Evolutionary conservation across 495 filamentous ascomycete species (phyloP).

Genomic region (Eremomyces bilateralis): DNA sequence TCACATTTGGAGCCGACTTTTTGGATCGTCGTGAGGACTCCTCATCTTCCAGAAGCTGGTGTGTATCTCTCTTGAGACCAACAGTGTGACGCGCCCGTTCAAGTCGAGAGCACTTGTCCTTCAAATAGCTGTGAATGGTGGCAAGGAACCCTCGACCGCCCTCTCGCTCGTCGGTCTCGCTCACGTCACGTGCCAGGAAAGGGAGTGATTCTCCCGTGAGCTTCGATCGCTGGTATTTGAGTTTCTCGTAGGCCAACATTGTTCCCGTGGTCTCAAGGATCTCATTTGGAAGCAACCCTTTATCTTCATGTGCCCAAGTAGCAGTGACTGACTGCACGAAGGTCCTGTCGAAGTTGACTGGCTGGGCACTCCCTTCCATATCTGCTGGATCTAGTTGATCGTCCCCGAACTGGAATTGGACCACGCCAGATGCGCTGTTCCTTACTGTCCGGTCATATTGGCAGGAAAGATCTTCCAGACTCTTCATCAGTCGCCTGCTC

Average conservation of each 20-base stretch:
- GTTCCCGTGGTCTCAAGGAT: constrained; percentile 57
- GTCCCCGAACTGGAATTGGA: constrained; percentile 94
- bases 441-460: constrained; percentile 88
- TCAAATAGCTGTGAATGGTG: constrained; percentile 40
- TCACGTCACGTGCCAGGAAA: constrained; percentile 42
- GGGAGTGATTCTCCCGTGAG: constrained; percentile 19
- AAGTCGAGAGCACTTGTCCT: not conserved
- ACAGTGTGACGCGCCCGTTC: not conserved
- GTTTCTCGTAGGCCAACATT: constrained; percentile 9
- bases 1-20: too few species aligned
- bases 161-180: constrained; percentile 61
- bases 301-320: not conserved
- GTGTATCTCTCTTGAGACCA: not conserved
- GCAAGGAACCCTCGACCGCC: constrained; percentile 64
- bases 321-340: constrained; percentile 58
- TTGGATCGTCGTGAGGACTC: too few species aligned
- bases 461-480: constrained; percentile 77
- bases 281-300: constrained; percentile 1
- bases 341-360: constrained; percentile 42
- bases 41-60: not conserved
- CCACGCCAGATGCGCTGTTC: constrained; percentile 61
- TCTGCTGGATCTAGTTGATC: constrained; percentile 50
- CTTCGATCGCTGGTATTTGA: constrained; percentile 2
- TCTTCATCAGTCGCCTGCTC: constrained; percentile 96
- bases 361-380: not conserved